A percentile compares a stretch with the other conserved stretches of the same genome.
Conservation (phyloP, 2,329 filamentous ascomycete species). For the Bertia moriformis region DNA sequence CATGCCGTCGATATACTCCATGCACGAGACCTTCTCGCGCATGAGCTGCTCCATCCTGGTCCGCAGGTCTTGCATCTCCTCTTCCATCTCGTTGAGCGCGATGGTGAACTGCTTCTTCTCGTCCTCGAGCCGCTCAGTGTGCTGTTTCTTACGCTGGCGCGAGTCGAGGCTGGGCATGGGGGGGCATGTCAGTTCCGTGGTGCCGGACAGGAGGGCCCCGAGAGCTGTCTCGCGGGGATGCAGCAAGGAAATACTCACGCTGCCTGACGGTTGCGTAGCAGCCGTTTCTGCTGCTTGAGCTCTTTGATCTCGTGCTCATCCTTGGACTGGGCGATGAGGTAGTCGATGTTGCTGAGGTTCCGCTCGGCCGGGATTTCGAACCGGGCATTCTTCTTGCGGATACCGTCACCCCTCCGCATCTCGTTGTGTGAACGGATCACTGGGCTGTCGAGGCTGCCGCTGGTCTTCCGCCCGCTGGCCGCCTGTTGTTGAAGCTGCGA, state of each 20-base stretch:
- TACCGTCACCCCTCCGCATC: too few species aligned
- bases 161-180: constrained; percentile 62
- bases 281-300: constrained; percentile 92
- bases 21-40: constrained; percentile 36
- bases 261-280: constrained; percentile 88
- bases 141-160: constrained; percentile 91
- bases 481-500: too few species aligned
- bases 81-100: constrained; percentile 64
- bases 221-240: too few species aligned
- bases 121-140: constrained; percentile 89
- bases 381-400: constrained; percentile 96
- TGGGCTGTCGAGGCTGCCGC: too few species aligned
- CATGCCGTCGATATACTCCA: constrained; percentile 57
- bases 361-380: constrained; percentile 93
- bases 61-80: constrained; percentile 57
- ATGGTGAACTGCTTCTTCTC: constrained; percentile 86
- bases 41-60: constrained; percentile 57
- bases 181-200: constrained; percentile 4
- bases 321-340: constrained; percentile 73
- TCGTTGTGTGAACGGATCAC: too few species aligned
- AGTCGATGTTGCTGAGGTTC: constrained; percentile 87
- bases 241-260: constrained; percentile 53
- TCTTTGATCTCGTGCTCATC: constrained; percentile 94
- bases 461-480: too few species aligned
- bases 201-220: constrained; percentile 7